Evolutionary conservation across 345 rosid species (phyloP).

Genomic region (Pistacia integerrima): DNA sequence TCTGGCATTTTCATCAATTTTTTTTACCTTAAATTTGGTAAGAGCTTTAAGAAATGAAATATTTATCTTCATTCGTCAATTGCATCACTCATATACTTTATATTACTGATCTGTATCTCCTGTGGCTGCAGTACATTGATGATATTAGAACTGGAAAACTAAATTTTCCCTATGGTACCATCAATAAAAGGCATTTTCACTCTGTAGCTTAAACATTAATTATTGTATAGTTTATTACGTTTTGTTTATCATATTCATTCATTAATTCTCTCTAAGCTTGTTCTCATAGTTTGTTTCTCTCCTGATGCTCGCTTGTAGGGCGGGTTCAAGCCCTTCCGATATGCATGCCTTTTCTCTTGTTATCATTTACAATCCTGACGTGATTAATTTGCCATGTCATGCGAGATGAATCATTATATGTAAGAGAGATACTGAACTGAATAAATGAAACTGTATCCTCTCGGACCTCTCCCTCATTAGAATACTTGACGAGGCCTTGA

Average conservation of each 20-base stretch:
- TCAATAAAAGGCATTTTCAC: constrained; percentile 69
- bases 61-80: neutral
- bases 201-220: neutral
- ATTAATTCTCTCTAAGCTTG: constrained; percentile 1
- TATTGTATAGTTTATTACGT: neutral
- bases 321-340: constrained; percentile 90
- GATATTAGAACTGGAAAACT: constrained; percentile 66
- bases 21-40: constrained; percentile 82
- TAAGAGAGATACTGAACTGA: too few relatives aligned
- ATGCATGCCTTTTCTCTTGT: constrained; percentile 75
- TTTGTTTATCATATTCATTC: neutral
- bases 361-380: constrained; percentile 71
- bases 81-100: neutral
- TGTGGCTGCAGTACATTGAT: constrained; percentile 67
- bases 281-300: constrained; percentile 13
- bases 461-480: too few relatives aligned
- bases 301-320: constrained; percentile 48
- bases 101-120: constrained; percentile 11
- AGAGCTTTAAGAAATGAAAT: constrained; percentile 17
- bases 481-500: neutral
- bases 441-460: too few relatives aligned
- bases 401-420: neutral
- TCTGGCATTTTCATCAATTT: constrained; percentile 90
- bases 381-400: constrained; percentile 5
- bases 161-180: constrained; percentile 87